Percentiles rank a stretch among this genome's conserved stretches.
Evolutionary conservation across 495 filamentous ascomycete genomes (phyloP).

Genomic region (Penicillium goetzii): DNA sequence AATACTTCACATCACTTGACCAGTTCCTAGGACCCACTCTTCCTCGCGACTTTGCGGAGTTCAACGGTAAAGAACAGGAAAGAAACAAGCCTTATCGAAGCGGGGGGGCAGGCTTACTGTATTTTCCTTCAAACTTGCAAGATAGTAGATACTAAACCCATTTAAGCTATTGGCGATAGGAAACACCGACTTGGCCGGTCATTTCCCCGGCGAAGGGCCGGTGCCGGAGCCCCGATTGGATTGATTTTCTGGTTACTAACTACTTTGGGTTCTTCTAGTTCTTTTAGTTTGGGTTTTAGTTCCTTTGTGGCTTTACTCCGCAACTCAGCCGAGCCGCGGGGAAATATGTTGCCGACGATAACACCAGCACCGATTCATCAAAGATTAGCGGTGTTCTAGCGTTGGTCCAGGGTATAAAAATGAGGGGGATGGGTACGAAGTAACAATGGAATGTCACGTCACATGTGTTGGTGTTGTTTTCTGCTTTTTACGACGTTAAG

Average conservation of each 20-base stretch:
- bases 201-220: constrained; percentile 4
- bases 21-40: neutral
- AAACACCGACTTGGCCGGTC: constrained; percentile 10
- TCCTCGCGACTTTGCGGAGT: neutral
- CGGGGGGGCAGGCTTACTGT: too few relatives aligned
- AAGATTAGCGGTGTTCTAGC: neutral
- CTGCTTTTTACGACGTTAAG: neutral
- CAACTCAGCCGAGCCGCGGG: constrained; percentile 6
- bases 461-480: neutral
- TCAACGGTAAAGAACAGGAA: constrained; percentile 3
- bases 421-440: neutral
- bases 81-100: neutral
- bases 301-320: constrained; percentile 4
- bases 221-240: constrained; percentile 6
- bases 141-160: too few relatives aligned
- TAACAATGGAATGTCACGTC: neutral
- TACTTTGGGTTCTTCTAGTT: neutral
- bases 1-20: constrained; percentile 5
- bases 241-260: neutral
- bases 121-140: neutral
- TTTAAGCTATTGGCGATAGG: neutral
- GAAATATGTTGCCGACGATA: constrained; percentile 6
- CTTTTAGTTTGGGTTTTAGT: neutral
- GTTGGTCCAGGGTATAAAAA: constrained; percentile 1
- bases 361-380: neutral